Evolutionary conservation across 305 asterid genomes (phyloP), one percentile per base, ranked within the genome.

Genomic region (Fraxinus xanthoxyloides): DNA sequence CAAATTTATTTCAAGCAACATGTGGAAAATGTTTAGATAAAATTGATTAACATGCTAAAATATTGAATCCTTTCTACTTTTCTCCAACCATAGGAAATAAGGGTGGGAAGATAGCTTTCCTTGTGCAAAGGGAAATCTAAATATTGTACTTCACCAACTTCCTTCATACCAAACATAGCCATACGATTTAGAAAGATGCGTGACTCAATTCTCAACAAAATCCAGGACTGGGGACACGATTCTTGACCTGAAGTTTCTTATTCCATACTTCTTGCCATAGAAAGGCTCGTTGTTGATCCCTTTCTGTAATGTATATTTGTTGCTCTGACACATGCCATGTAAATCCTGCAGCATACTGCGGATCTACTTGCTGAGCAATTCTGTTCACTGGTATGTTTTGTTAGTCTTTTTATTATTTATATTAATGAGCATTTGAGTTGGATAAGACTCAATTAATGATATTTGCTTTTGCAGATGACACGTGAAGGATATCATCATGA

Each of bases 281-380:
- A 77, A 17, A 13, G 72, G 65, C 15, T 80, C 46, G 54, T 82
- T 75, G 48, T 65, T 26, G 35, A 21, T 36, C 74, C 31, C 74
- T 67, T 67, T 67, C 35, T 67, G 38, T 30, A 67, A 67, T 67
- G 3, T 67, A 67, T 28, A 17, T 56, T 1, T 70, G 51, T 78
- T 91, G 79, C 88, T 87, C 85, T 87, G 81, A 89, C 83, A 5
- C 69, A 7, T 77, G 77, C 77, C 24, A 65, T 77, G 81, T 32
- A 30, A 81, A 72, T 82, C 80, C 85, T 87, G 92, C 99, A 96
- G 99, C 92, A 93, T 83, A 87, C 80, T n/a, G 99, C 98, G 1
- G 99, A 96, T 86, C 89, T 94, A 89, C 95, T 96, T 77, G 99
- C 98, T 34, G 86, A 92, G 32, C 99, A 96, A 84, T 96, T 88